These are phyloP conservation scores for Diaporthe australafricana DNA, from an alignment of 2,329 filamentous ascomycete species.

Conservation along the genomic window DNA sequence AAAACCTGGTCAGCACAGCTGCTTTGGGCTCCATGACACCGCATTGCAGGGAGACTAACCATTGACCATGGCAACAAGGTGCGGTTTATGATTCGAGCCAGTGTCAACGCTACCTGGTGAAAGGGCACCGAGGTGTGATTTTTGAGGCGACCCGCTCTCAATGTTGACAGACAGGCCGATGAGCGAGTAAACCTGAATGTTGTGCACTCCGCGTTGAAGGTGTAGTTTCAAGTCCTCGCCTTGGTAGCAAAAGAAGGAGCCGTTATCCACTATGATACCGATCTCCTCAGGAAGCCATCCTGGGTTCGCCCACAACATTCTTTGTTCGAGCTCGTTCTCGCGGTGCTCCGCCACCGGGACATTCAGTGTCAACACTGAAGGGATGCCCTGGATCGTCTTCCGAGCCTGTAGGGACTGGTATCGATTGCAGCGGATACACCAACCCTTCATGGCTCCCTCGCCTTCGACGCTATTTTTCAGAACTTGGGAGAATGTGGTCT, in stretches of 20 bases:
- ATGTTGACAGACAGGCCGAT: conserved; percentile 92
- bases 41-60: conserved; percentile 59
- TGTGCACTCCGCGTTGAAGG: conserved; percentile 81
- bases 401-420: conserved; percentile 90
- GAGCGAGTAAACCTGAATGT: conserved; percentile 90
- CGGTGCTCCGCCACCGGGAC: conserved; percentile 69
- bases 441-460: conserved; percentile 89
- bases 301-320: conserved; percentile 86
- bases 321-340: conserved; percentile 71
- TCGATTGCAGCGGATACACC: conserved; percentile 90
- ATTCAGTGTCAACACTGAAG: conserved; percentile 89
- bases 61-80: conserved; percentile 92
- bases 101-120: conserved; percentile 84
- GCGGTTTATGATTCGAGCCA: conserved; percentile 85
- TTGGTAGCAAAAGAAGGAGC: conserved; percentile 95
- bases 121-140: conserved; percentile 90
- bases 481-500: conserved; percentile 85
- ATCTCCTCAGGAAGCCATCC: conserved; percentile 96
- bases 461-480: conserved; percentile 93
- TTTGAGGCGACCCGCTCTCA: conserved; percentile 85
- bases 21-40: neutral
- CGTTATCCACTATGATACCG: conserved; percentile 88
- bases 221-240: conserved; percentile 88
- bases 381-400: conserved; percentile 85
- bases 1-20: neutral